A percentile compares a stretch with the other conserved stretches of the same genome.
Evolutionary conservation across 768 basidiomycete genomes (phyloP).

Genomic region (Macrolepiota fuliginosa): DNA sequence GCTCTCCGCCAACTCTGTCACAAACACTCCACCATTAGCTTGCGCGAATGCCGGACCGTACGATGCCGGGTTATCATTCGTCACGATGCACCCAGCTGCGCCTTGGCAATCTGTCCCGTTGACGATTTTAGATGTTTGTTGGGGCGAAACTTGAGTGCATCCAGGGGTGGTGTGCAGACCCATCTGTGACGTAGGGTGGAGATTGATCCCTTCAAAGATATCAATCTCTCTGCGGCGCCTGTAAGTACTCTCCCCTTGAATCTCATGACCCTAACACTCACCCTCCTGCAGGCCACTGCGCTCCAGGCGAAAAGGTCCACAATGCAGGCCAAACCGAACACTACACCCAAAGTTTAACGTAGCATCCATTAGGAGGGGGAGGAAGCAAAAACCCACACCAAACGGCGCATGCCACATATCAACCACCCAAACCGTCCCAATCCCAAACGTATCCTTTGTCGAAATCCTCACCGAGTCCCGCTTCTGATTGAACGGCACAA

Average conservation of each 20-base stretch:
- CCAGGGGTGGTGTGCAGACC: conserved; percentile 66
- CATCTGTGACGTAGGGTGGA: conserved; percentile 62
- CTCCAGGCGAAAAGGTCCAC: conserved; percentile 47
- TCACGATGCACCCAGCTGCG: conserved; percentile 60
- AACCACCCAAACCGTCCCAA: conserved; percentile 60
- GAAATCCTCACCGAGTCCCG: conserved; percentile 65
- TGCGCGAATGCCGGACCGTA: conserved; percentile 68
- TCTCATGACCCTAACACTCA: conserved; percentile 21
- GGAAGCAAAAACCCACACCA: background rate
- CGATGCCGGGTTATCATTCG: conserved; percentile 49
- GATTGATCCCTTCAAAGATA: conserved; percentile 81
- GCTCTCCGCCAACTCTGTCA: conserved; percentile 65
- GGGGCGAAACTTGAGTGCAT: conserved; percentile 46
- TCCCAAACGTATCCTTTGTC: conserved; percentile 45
- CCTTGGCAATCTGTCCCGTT: conserved; percentile 57
- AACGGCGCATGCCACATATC: conserved; percentile 63
- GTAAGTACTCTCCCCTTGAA: background rate
- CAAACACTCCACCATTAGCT: conserved; percentile 70
- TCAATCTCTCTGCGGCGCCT: conserved; percentile 55
- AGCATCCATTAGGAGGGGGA: background rate
- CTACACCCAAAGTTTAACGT: conserved; percentile 26
- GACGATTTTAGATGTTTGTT: conserved; percentile 49
- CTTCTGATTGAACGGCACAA: conserved; percentile 50
- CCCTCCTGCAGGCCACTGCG: conserved; percentile 59
- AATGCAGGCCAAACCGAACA: conserved; percentile 74